phyloP scores from a whole-genome alignment of 2,329 filamentous ascomycete genomes.

The Fusarium sp. region DNA sequence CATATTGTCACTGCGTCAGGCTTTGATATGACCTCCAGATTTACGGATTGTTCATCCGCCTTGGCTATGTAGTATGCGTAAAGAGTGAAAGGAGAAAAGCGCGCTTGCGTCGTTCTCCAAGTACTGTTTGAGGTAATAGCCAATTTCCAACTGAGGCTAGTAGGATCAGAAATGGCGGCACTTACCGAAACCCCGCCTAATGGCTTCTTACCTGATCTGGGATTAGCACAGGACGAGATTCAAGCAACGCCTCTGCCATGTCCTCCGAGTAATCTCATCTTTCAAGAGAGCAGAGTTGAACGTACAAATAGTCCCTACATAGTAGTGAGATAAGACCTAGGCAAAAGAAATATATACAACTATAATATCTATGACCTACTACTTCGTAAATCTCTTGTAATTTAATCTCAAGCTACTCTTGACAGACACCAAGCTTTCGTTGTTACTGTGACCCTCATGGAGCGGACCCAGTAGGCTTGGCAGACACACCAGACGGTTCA shows the following conservation, averaged over 20 bases:
- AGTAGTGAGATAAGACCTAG: not conserved
- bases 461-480: not conserved
- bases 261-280: not conserved
- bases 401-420: not conserved
- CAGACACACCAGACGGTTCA: not conserved
- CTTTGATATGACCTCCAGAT: not conserved
- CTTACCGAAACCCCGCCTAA: not conserved
- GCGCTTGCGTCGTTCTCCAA: not conserved
- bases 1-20: not conserved
- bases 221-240: not conserved
- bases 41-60: not conserved
- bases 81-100: not conserved
- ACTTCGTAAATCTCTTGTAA: not conserved
- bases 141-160: not conserved
- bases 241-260: not conserved
- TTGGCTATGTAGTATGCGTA: not conserved
- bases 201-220: not conserved
- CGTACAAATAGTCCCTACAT: too few species aligned
- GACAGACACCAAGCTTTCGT: not conserved
- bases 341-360: not conserved
- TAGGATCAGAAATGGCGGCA: not conserved
- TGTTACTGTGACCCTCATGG: not conserved
- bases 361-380: not conserved
- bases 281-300: not conserved
- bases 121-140: not conserved